Conservation (phyloP, 73 alveolate genomes). For the Paramecium sonneborni region DNA sequence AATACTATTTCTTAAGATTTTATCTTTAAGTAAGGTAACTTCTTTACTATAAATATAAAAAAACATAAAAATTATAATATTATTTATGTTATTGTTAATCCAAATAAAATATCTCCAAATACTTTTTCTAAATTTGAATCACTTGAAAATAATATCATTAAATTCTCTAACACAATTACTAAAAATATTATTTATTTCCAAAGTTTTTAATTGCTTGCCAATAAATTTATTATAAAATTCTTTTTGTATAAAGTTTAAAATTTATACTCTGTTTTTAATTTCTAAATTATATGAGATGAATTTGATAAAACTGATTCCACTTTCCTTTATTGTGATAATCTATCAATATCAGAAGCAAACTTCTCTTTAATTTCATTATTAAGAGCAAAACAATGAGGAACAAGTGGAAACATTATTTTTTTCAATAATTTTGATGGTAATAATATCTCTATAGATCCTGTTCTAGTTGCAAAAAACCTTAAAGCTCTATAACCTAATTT, state of each 20-base stretch:
- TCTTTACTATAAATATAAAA: slow-evolving; percentile 6
- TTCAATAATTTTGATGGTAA: background rate
- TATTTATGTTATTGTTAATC: background rate
- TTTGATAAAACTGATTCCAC: slow-evolving; percentile 4
- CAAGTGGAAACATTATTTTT: slow-evolving; percentile 6
- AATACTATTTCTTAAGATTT: background rate
- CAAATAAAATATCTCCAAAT: background rate
- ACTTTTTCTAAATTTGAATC: background rate
- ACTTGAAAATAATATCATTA: slow-evolving; percentile 28
- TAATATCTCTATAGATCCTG: slow-evolving; percentile 10
- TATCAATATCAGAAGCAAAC: background rate
- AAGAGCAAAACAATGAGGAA: slow-evolving; percentile 54
- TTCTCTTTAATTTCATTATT: slow-evolving; percentile 1
- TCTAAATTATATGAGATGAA: background rate
- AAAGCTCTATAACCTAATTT: slow-evolving; percentile 53
- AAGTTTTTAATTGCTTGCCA: slow-evolving; percentile 24
- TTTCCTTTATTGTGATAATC: slow-evolving; percentile 11
- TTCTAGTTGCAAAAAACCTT: slow-evolving; percentile 45
- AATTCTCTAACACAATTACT: slow-evolving; percentile 14
- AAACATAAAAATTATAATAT: background rate
- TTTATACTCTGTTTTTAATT: background rate
- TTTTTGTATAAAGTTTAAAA: background rate
- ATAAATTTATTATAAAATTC: background rate
- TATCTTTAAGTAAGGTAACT: slow-evolving; percentile 9
- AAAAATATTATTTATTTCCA: slow-evolving; percentile 49